Evolutionary conservation across 768 basidiomycete genomes (phyloP), one percentile per base, ranked within the genome.

Genomic region (Suillus spraguei): DNA sequence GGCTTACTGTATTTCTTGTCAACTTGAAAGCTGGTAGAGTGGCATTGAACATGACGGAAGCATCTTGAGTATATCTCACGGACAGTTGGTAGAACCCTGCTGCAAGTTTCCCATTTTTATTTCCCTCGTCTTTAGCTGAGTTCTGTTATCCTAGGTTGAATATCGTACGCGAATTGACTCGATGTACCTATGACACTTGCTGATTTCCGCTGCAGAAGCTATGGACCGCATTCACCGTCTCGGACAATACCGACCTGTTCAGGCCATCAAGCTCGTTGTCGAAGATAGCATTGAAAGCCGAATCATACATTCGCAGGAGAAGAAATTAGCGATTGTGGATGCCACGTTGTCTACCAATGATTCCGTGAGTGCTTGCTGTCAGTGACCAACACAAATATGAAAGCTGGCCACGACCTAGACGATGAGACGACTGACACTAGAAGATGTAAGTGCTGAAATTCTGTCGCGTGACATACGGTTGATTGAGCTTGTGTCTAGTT

Each of bases 31-130:
- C 97, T 1, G 97, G 97, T 56, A 95, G 96, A 73, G 95, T 95
- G 5, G 94, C 93, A 4, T 81, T 97, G 58, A 95, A 95, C 72
- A 74, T 95, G 68, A 94, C 93, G 0, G 93, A 94, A 74, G 95
- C 95, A 0, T 94, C 92, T 39, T 90, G 93, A 33, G 95, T 97
- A 22, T 97, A 95, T 76, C 84, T 97, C 70, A 97, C 98, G 95
- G 97, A 97, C 73, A 92, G 91, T 67, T 97, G 94, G 94, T 97
- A 95, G 96, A 99, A 99, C 72, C 96, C 96, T 8, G 95, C 95
- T 20, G 92, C 90, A 59, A 78, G 62, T 76, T 70, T 22, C 24
- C 16, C 50, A 62, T 63, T 59, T 22, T 36, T 50, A 39, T 8
- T 16, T 53, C 66, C 22, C 64, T 60, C 28, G 44, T 28, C 59